Base-by-base conservation (phyloP, 177 flowering plant genomes). In the Vitis hybrid region DNA sequence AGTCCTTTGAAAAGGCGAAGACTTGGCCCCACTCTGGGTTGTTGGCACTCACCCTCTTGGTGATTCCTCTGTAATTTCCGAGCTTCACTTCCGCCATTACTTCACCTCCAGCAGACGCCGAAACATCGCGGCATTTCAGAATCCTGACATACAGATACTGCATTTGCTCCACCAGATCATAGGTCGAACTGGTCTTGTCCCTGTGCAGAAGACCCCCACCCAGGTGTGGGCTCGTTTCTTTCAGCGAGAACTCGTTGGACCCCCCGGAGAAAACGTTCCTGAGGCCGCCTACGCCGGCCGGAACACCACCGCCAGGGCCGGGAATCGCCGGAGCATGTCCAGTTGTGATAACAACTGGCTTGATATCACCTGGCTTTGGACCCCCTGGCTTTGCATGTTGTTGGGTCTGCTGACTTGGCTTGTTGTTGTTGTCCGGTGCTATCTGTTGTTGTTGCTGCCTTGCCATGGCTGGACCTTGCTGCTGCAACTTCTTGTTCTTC, bases 121-220 rank as follows among this genome's bases (percentile, higher is more conserved):
- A 57, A 11, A 82, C 14, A 2, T 82, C 89, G 1, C 75, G 71
- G 4, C 85, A 88, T 64, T 85, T 86, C 65, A 86, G 89, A 2
- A 89, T 83, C 51, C 86, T 74, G 5, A 89, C 87, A 67, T 88
- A 89, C 65, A 89, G 75, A 61, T 85, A 89, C 78, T 84, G 89
- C 87, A 89, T 79, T 80, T 88, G 90, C 78, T 89, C 91, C n/a
- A 89, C 94, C 3, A 89, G 84, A 40, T 89, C 91, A 58, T 88
- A 88, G 6, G 91, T 86, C 3, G 84, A 79, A 40, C 82, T 82
- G 2, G 85, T 77, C 40, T 87, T 87, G 68, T 89, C 86, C 69
- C 72, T 78, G 69, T 65, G 74, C 57, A 76, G 9, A 46, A 71
- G 52, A 0, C 83, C 87, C 13, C 87, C 91, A 6, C 92, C 90